These are phyloP conservation scores for Penicillium sp. DNA, from an alignment of 2,329 filamentous ascomycete genomes.

Conservation along the genomic window DNA sequence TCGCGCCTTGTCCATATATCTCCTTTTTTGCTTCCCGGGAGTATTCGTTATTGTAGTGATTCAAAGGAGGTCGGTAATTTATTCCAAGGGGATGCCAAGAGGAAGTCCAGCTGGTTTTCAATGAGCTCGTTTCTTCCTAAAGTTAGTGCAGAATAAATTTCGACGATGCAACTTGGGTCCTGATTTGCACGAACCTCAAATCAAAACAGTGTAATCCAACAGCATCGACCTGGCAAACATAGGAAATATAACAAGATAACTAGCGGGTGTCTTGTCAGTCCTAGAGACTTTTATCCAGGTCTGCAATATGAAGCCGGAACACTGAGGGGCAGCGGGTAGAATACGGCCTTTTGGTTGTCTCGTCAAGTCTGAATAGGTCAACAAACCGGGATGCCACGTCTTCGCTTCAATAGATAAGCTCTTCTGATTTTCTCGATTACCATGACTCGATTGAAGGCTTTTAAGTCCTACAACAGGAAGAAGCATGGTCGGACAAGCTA, in stretches of 20 bases:
- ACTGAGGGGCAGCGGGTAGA: conserved; percentile 4
- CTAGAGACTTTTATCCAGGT: conserved; percentile 1
- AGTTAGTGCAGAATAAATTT: not conserved
- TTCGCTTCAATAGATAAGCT: conserved; percentile 4
- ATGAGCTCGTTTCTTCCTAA: no score
- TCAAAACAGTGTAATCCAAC: not conserved
- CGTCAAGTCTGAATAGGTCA: conserved; percentile 9
- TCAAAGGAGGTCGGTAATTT: no score
- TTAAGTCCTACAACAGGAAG: not conserved
- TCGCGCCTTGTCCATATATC: no score
- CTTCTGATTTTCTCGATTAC: conserved; percentile 1
- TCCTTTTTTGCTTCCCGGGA: no score
- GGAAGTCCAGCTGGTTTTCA: no score
- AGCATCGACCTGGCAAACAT: not conserved
- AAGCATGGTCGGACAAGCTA: not conserved
- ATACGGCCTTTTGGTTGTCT: conserved; percentile 15
- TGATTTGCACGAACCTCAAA: not conserved
- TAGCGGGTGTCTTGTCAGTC: not conserved
- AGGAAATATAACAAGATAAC: not conserved
- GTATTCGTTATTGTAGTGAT: no score
- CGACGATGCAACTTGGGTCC: not conserved
- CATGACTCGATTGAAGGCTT: conserved; percentile 1
- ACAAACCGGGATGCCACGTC: not conserved
- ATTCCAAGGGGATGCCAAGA: no score
- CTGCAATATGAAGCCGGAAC: not conserved